Evolutionary conservation across 1,284 basidiomycete species (phyloP).

Genomic region (Marasmius tenuissimus): DNA sequence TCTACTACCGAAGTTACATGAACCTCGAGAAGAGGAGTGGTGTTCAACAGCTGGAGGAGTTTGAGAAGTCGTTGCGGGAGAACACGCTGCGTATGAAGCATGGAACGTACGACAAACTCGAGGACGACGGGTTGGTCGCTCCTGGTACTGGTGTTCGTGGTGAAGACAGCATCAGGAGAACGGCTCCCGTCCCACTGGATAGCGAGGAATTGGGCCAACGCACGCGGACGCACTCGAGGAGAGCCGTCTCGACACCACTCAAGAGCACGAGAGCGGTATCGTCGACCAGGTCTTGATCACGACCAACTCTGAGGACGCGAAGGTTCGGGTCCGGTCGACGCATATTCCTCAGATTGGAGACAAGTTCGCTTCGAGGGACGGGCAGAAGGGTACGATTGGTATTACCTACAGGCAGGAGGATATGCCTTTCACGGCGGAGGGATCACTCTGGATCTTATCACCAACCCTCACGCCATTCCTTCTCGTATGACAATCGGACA

Average conservation of each 20-base stretch:
- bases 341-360: slow-evolving; percentile 97
- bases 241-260: slow-evolving; percentile 95
- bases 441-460: too few species aligned
- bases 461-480: slow-evolving; percentile 99
- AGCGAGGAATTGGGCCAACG: slow-evolving; percentile 97
- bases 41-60: slow-evolving; percentile 84
- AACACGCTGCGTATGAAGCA: slow-evolving; percentile 97
- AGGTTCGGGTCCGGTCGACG: slow-evolving; percentile 94
- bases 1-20: slow-evolving; percentile 76
- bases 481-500: slow-evolving; percentile 99
- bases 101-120: slow-evolving; percentile 98
- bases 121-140: slow-evolving; percentile 93
- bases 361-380: slow-evolving; percentile 99
- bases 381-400: slow-evolving; percentile 99
- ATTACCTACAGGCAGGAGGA: slow-evolving; percentile 99
- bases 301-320: slow-evolving; percentile 95
- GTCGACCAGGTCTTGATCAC: slow-evolving; percentile 98
- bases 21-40: slow-evolving; percentile 98
- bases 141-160: slow-evolving; percentile 95
- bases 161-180: slow-evolving; percentile 99
- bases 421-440: slow-evolving; percentile 99
- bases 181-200: slow-evolving; percentile 94
- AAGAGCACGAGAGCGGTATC: slow-evolving; percentile 99
- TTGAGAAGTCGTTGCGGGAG: slow-evolving; percentile 95
- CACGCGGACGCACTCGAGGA: slow-evolving; percentile 85